Percentiles rank a stretch among this genome's conserved stretches.
Evolutionary conservation across 2,329 filamentous ascomycete genomes (phyloP).

Genomic region (Phyllosticta citriasiana): DNA sequence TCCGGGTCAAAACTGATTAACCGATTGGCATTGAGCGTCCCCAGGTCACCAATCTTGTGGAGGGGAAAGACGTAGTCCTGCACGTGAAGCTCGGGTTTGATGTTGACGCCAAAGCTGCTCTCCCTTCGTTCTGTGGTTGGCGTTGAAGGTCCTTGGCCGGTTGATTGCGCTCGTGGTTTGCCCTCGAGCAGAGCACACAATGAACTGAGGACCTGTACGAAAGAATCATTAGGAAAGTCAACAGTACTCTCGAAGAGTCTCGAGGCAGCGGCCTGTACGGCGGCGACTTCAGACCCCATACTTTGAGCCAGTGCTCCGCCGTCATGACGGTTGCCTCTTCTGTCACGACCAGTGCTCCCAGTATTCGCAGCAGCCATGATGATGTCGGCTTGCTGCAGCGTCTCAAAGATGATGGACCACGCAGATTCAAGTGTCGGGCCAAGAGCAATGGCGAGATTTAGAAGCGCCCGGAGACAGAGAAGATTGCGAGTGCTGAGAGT

Average conservation of each 20-base stretch:
- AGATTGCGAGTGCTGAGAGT: slow-evolving; percentile 76
- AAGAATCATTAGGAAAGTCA: slow-evolving; percentile 78
- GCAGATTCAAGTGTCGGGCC: slow-evolving; percentile 76
- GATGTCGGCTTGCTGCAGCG: slow-evolving; percentile 84
- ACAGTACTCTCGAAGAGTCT: slow-evolving; percentile 84
- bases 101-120: slow-evolving; percentile 16
- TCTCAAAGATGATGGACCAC: slow-evolving; percentile 88
- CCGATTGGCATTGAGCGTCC: slow-evolving; percentile 41
- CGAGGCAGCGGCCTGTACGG: slow-evolving; percentile 78
- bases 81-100: slow-evolving; percentile 29
- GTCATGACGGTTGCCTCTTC: slow-evolving; percentile 17
- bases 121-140: background rate
- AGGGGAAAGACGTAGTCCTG: slow-evolving; percentile 39
- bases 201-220: slow-evolving; percentile 65
- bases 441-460: slow-evolving; percentile 93
- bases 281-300: slow-evolving; percentile 67
- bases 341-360: slow-evolving; percentile 10
- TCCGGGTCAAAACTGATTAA: slow-evolving; percentile 57
- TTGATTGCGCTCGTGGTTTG: slow-evolving; percentile 16
- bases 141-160: background rate
- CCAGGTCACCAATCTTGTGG: slow-evolving; percentile 38
- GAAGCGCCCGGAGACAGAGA: slow-evolving; percentile 74
- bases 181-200: slow-evolving; percentile 58
- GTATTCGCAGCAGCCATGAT: slow-evolving; percentile 50
- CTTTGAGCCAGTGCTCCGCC: slow-evolving; percentile 21